Base-by-base conservation (phyloP, 2,329 filamentous ascomycete genomes). In the Akanthomyces uredinophilus region DNA sequence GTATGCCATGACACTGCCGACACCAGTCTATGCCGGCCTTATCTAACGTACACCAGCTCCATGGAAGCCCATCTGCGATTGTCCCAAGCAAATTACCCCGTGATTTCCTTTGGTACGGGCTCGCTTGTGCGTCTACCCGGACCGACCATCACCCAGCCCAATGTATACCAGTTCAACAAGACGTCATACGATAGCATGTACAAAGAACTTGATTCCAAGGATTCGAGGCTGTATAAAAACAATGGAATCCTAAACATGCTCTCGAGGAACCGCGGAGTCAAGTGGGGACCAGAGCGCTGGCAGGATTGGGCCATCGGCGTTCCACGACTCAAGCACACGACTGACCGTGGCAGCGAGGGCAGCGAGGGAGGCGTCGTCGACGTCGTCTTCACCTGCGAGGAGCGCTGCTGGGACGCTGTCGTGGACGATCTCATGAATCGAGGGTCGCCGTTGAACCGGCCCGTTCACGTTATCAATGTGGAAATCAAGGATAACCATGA, bases 401-500 rank as follows among this genome's bases (percentile, higher is more conserved):
- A 99, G 77, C 83, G 95, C 64, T 99, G 95, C 73, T 99, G 96
- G 92, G 95, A 99, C 75, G 93, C 95, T 5, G 95, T 99, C 39
- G 84, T 99, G 13, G 95, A 99, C 70, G 94, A 99, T 73, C 80
- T 99, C 58, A 85, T 96, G 65, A 90, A 87, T 69, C 86, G 96
- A 65, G 95, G 94, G 8, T 87, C 89, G 0, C 89, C 91, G 4
- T 80, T 99, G 62, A 99, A 99, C 74, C 82, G 92, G 2, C 93
- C 95, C 0, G 95, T 99, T 0, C 95, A 99, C 72, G 91, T 99
- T 62, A 96, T 99, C 80, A 99, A 99, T 70, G 89, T 99, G 60
- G 95, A 99, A 73, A 99, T 99, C 71, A 94, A 90, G 74, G 95
- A 99, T 77, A 99, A 98, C 71, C 95, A 98, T 71, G 94, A 99